phyloP scores from a whole-genome alignment of 2,329 filamentous ascomycete genomes.

The Monilinia vaccinii-corymbosi region DNA sequence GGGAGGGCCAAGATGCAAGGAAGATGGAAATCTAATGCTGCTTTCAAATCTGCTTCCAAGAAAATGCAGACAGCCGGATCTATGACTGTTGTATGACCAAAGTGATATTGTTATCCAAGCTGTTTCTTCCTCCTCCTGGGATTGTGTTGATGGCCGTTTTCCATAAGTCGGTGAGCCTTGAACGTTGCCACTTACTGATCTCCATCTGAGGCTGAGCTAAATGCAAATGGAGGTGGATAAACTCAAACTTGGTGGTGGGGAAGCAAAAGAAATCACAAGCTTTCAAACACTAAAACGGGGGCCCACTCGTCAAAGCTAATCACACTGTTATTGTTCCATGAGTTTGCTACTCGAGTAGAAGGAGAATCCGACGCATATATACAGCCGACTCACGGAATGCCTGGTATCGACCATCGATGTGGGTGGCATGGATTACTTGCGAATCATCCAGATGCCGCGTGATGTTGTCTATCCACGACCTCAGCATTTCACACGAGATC shows the following conservation, averaged over 20 bases:
- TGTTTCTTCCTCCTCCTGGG: not conserved
- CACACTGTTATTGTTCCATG: not conserved
- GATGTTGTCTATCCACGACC: not conserved
- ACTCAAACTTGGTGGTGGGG: not conserved
- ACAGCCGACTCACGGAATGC: not conserved
- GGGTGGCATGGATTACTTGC: not conserved
- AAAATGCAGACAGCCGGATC: constrained; percentile 1
- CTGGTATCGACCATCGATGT: not conserved
- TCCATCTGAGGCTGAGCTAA: not conserved
- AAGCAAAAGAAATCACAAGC: not conserved
- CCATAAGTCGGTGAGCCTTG: not conserved
- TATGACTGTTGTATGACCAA: not conserved
- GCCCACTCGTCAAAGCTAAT: not conserved
- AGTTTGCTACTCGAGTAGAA: not conserved
- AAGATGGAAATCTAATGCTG: not conserved
- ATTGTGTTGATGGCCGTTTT: not conserved
- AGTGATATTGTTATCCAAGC: not conserved
- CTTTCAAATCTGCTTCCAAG: not conserved
- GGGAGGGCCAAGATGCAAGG: not conserved
- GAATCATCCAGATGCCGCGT: not conserved
- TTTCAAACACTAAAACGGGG: not conserved
- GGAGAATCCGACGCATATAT: not conserved
- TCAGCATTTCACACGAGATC: not conserved
- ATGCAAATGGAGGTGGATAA: too few species aligned
- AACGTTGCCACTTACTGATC: not conserved